Percentiles rank a stretch among this genome's conserved stretches.
Conservation (phyloP, 345 rosid genomes). For the Cardamine resedifolia region DNA sequence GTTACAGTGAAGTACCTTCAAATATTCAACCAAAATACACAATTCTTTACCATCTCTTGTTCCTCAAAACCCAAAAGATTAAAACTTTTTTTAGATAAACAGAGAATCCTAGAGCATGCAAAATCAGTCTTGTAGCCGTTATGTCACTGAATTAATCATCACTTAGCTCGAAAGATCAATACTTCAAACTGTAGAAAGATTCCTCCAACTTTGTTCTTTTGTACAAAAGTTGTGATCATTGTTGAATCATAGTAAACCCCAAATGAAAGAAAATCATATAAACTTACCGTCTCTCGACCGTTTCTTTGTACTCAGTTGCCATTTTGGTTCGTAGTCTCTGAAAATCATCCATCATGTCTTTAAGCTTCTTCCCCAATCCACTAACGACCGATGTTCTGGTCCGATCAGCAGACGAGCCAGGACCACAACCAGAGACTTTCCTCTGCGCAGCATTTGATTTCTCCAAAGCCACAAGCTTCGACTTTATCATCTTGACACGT, state of each 20-base stretch:
- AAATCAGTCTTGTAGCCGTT: neutral
- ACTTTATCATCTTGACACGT: conserved; percentile 62
- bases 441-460: conserved; percentile 74
- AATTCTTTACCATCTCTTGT: conserved; percentile 6
- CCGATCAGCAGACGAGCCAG: conserved; percentile 76
- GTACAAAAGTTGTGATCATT: neutral
- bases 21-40: conserved; percentile 8
- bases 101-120: neutral
- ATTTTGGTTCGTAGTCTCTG: conserved; percentile 58
- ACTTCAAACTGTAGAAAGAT: neutral
- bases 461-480: conserved; percentile 75
- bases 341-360: conserved; percentile 72
- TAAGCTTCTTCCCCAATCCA: conserved; percentile 77
- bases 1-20: conserved; percentile 72
- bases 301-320: conserved; percentile 67
- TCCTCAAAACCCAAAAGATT: neutral
- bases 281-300: conserved; percentile 55
- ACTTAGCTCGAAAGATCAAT: neutral
- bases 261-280: neutral
- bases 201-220: neutral
- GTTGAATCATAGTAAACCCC: neutral
- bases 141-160: too few relatives aligned
- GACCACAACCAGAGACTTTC: conserved; percentile 73
- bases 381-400: conserved; percentile 80
- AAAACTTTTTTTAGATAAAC: neutral